A percentile compares a stretch with the other conserved stretches of the same genome.
Evolutionary conservation across 495 filamentous ascomycete genomes (phyloP).

Genomic region (Aspergillus baeticus): DNA sequence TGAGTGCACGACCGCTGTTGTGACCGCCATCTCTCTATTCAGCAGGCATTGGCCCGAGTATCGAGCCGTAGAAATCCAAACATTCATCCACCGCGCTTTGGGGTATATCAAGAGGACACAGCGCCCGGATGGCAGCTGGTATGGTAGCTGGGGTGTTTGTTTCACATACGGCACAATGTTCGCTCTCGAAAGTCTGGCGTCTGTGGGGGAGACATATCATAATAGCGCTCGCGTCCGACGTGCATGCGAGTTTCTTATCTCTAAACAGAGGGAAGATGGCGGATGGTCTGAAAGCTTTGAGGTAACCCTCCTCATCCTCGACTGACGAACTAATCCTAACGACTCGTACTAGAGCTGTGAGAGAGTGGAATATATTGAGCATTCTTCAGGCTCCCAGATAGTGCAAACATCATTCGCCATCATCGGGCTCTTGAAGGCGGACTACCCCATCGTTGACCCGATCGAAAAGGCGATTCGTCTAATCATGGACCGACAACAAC

Average conservation of each 20-base stretch:
- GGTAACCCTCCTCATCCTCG: neutral
- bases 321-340: neutral
- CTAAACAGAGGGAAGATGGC: slow-evolving; percentile 20
- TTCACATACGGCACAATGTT: slow-evolving; percentile 24
- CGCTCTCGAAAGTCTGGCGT: slow-evolving; percentile 20
- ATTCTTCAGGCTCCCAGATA: slow-evolving; percentile 1
- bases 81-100: slow-evolving; percentile 11
- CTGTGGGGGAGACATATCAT: slow-evolving; percentile 12
- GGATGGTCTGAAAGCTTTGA: slow-evolving; percentile 23
- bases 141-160: slow-evolving; percentile 19
- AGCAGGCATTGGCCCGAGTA: slow-evolving; percentile 11
- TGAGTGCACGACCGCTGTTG: slow-evolving; percentile 20
- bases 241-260: slow-evolving; percentile 22
- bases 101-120: slow-evolving; percentile 15
- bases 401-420: neutral
- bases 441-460: slow-evolving; percentile 5
- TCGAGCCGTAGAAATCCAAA: slow-evolving; percentile 9
- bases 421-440: slow-evolving; percentile 6
- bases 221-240: slow-evolving; percentile 6
- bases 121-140: slow-evolving; percentile 21
- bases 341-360: slow-evolving; percentile 8
- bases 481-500: slow-evolving; percentile 9
- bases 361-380: slow-evolving; percentile 4
- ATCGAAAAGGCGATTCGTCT: slow-evolving; percentile 3
- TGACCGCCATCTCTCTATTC: slow-evolving; percentile 19